phyloP scores from a whole-genome alignment of 2,329 filamentous ascomycete genomes.

The Sclerotinia minor region DNA sequence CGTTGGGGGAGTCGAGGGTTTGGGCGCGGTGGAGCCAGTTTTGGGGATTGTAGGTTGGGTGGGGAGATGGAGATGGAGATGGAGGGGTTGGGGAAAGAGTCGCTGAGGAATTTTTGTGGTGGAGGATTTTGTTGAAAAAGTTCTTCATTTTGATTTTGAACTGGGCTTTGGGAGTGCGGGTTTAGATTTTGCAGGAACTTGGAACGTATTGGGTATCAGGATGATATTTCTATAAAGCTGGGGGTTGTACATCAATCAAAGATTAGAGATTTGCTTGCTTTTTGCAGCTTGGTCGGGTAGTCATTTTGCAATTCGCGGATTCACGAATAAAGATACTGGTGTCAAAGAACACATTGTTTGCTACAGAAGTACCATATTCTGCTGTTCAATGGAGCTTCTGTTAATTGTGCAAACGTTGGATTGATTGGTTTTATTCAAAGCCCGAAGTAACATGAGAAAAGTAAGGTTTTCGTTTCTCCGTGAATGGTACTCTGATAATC shows the following conservation, averaged over 20 bases:
- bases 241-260: too few species aligned
- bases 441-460: not conserved
- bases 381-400: not conserved
- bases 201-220: too few species aligned
- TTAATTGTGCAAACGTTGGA: not conserved
- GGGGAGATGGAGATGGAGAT: too few species aligned
- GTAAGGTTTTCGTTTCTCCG: not conserved
- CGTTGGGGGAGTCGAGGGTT: not conserved
- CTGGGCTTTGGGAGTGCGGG: not conserved
- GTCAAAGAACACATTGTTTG: not conserved
- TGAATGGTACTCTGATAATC: not conserved
- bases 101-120: too few species aligned
- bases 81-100: not conserved
- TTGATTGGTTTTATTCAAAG: not conserved
- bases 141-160: not conserved
- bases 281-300: too few species aligned
- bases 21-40: not conserved
- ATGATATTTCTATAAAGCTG: not conserved
- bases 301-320: not conserved
- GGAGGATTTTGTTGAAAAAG: not conserved
- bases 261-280: not conserved
- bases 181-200: not conserved
- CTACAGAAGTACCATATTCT: not conserved
- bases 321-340: not conserved
- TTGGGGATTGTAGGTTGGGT: not conserved